Evolutionary conservation across 1,284 basidiomycete species (phyloP), one percentile per base, ranked within the genome.

Genomic region (Phellinidium pouzarii): DNA sequence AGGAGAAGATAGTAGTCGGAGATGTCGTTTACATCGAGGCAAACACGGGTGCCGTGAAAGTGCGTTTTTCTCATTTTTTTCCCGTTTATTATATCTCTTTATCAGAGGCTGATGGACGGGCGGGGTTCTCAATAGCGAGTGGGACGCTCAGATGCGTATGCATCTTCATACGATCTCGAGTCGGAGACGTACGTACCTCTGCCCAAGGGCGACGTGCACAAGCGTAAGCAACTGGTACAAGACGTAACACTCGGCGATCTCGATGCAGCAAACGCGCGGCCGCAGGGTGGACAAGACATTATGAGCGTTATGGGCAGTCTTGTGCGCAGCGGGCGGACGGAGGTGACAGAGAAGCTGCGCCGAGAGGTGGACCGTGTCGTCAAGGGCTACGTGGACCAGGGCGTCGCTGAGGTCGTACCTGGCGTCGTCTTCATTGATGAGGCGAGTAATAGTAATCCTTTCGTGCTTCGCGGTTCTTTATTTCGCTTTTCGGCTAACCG

Each of bases 391-490:
- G 95, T 99, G 37, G 94, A 98, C 66, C 94, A 98, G 68, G 95
- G 95, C 27, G 93, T 98, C 2, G 95, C 96, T 19, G 95, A 99
- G 71, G 84, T 99, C 27, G 90, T 99, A 1, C 95, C 95, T 7
- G 95, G 95, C 12, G 95, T 99, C 1, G 84, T 99, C 7, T 99
- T 99, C 71, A 96, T 99, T 60, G 96, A 99, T 68, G 96, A 99
- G 80, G 94, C 94, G 61, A 56, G 79, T 61, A 27, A 8, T 29
- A 41, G 25, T 34, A 22, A 38, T 36, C 27, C n/a, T n/a, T 36
- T 49, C 23, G 49, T 45, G 14, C 17, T 9, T 22, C n/a, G 27
- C 26, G 44, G 25, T 31, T 55, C 20, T 47, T 23, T 47, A 12
- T 34, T 48, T n/a, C n/a, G n/a, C n/a, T n/a, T n/a, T n/a, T n/a